Percentiles rank a stretch among this genome's conserved stretches.
phyloP scores from a whole-genome alignment of 768 basidiomycete species.

The Boletus pseudopeckii region DNA sequence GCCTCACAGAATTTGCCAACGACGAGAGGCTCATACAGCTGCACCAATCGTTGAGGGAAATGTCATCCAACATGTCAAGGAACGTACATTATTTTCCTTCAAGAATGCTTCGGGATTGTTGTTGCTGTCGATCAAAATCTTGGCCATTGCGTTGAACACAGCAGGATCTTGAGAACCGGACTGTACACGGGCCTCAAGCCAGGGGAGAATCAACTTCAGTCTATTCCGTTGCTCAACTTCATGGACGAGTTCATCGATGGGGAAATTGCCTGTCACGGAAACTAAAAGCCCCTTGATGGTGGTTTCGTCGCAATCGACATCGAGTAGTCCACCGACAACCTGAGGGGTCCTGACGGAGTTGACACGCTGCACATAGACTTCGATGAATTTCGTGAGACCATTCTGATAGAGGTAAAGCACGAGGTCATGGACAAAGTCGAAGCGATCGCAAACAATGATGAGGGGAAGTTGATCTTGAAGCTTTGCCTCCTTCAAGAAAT shows the following conservation, averaged over 20 bases:
- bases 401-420: conserved; percentile 99
- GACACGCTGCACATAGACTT: conserved; percentile 99
- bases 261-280: conserved; percentile 95
- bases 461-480: conserved; percentile 94
- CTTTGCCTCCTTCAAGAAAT: conserved; percentile 99
- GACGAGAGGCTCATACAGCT: conserved; percentile 95
- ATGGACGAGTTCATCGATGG: conserved; percentile 94
- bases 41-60: conserved; percentile 10
- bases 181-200: conserved; percentile 92
- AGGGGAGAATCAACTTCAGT: conserved; percentile 94
- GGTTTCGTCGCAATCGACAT: conserved; percentile 96
- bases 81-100: conserved; percentile 94
- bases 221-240: conserved; percentile 97
- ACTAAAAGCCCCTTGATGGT: conserved; percentile 93
- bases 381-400: conserved; percentile 93
- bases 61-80: background rate
- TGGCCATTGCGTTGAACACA: conserved; percentile 95
- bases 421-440: conserved; percentile 99
- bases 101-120: conserved; percentile 97
- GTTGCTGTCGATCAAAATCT: conserved; percentile 98
- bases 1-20: conserved; percentile 99
- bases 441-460: conserved; percentile 99
- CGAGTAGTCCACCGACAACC: conserved; percentile 92
- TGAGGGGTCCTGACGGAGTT: conserved; percentile 97
- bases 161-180: conserved; percentile 92